Evolutionary conservation across 371 early-diverging fungal species (phyloP), one percentile per base, ranked within the genome.

Genomic region (Nematocida sp.): DNA sequence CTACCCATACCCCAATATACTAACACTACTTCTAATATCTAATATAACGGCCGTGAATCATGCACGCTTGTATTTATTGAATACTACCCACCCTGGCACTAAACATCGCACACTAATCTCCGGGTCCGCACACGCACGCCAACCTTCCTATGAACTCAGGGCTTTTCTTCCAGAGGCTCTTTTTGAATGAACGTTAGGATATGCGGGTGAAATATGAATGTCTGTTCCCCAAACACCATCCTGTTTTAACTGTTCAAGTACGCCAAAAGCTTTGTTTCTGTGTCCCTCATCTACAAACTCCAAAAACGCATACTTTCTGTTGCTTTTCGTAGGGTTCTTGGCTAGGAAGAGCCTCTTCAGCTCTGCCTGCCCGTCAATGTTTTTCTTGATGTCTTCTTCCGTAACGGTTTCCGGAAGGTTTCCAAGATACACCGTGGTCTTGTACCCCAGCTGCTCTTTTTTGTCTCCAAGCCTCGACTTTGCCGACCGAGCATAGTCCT

Each of bases 281-380:
- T 67, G 41, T 13, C 56, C 21, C 40, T 56, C 57, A 23, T 1
- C 21, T 13, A 7, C 8, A 57, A 67, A 67, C 67, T 67, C 67
- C 23, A 67, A 40, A 29, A 67, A 67, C 2, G 67, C 67, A 38
- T 67, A 67, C 57, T 67, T 54, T 31, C 43, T 67, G 23, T 67
- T 15, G 19, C 23, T 48, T 5, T 43, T 15, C 23, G 32, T 34
- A 29, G 27, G 8, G 19, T n/a, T n/a, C n/a, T n/a, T n/a, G n/a
- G n/a, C n/a, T n/a, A n/a, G n/a, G n/a, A n/a, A n/a, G n/a, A n/a
- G n/a, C n/a, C n/a, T n/a, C n/a, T n/a, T n/a, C n/a, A n/a, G n/a
- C n/a, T n/a, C n/a, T n/a, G n/a, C n/a, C n/a, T n/a, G n/a, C n/a
- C n/a, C n/a, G n/a, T n/a, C n/a, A n/a, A n/a, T n/a, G n/a, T n/a